Evolutionary conservation across 1,284 basidiomycete species (phyloP), one percentile per base, ranked within the genome.

Genomic region (Apiotrichum gracile): DNA sequence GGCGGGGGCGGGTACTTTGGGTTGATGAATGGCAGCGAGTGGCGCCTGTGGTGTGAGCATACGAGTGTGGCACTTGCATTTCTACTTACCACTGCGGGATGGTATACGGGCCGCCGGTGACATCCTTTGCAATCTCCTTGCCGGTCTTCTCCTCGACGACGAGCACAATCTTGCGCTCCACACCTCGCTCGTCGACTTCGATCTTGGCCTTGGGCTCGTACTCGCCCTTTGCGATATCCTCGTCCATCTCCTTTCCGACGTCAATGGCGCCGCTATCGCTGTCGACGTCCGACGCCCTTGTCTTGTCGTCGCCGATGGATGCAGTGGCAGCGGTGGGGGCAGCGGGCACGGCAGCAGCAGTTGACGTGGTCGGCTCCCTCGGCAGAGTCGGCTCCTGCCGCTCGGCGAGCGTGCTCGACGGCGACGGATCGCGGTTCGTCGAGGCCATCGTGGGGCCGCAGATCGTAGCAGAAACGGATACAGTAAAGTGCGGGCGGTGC

Each of bases 1-100:
- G 80, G 79, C 0, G 80, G 78, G 0, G 78, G 76, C 1, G 67
- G 65, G 49, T 73, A 60, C 55, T 73, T 72, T 1, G 70, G 66
- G 19, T 68, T 73, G 40, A 73, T 52, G 47, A 74, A 74, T 1
- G 74, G 74, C 6, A 76, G 52, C 5, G 73, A 73, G 52, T 75
- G 72, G 12, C 64, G 64, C 70, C 73, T 74, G 45, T 7, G 21
- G 21, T 38, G 49, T 51, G n/a, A 58, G 58, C 44, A 43, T 34
- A 16, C 21, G 27, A 25, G 24, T 21, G 17, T 17, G n/a, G 13
- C 27, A 22, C 21, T 43, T 4, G 13, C 21, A 6, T 33, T 14
- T 5, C n/a, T 17, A 67, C 70, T 61, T 35, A 70, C 73, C 71
- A 73, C 63, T 63, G 48, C 16, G 74, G 74, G 7, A 47, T 51